Evolutionary conservation across 208 protist species (phyloP), one percentile per base, ranked within the genome.

Genomic region (Strigomonas galati): DNA sequence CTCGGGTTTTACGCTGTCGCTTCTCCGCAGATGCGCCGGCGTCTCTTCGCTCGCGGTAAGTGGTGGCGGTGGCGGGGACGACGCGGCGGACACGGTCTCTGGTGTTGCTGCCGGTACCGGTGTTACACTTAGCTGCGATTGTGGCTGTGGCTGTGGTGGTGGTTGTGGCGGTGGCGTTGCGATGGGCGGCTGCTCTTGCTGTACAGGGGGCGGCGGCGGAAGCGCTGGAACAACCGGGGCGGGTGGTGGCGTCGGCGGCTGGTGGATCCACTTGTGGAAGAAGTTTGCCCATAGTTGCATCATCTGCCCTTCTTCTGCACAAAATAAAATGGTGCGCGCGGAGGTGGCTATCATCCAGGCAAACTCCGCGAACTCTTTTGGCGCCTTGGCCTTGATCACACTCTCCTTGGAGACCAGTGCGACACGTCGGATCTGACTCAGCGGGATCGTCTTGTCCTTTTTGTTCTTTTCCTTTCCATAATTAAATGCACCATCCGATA

Each of bases 271-370:
- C 40, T 9, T 5, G 14, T 62, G 31, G 4, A 62, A 51, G 27
- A 52, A 90, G 23, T 27, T 40, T 14, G 86, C 84, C 84, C 84
- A 90, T 54, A 74, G 65, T 32, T 52, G 32, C 32, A 65, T 65
- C 27, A 59, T 62, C 26, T 46, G 65, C 31, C 74, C 71, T 15
- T 62, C 72, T 65, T 90, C 84, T 19, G 73, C 76, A 62, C 74
- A 84, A 43, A 84, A 85, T 17, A 85, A 54, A 14, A 91, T 57
- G 21, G 69, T 61, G 37, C 73, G 69, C 7, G 65, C 79, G 14
- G 72, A 60, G 9, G 76, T 75, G 43, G 69, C 67, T 49, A 91
- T 58, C 28, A 73, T 65, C 84, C 84, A 91, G 1, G 75, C 84
- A 72, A 80, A 87, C 30, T 62, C 48, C 19, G 57, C 69, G 46